Evolutionary conservation across 805 yeast species (phyloP), one percentile per base, ranked within the genome.

Genomic region (Teunomyces barrocoloradensis): DNA sequence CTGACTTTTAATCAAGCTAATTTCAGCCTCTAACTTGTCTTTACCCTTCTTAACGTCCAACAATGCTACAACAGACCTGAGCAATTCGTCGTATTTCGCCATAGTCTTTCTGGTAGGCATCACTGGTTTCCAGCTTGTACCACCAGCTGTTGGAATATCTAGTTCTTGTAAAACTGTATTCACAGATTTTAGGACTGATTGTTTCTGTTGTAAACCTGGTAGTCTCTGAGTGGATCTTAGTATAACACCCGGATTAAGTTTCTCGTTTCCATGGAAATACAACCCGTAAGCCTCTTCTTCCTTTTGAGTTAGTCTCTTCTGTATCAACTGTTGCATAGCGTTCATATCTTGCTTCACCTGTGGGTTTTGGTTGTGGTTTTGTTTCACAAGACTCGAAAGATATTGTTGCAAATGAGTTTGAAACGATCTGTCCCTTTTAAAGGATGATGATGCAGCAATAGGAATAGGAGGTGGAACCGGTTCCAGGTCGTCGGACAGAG

Each of bases 281-380:
- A 94, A 77, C 10, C 99, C 99, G 57, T 84, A 87, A 0, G 89
- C 84, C 48, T 82, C 87, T 66, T 89, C 91, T 59, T 91, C 96
- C 56, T 87, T 85, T 17, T 80, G 74, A 0, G 88, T 79, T 43
- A 91, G 75, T 36, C 81, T 75, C 60, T 78, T 78, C 43, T 78
- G 72, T 33, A 84, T 61, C 45, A 75, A 63, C 51, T 69, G 73
- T 48, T 73, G 77, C 23, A 73, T 61, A 2, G 77, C 61, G 38
- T 58, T 65, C 6, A 71, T 61, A 46, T 73, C 78, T 30, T 59
- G 66, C 51, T 66, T 71, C n/a, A 53, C 49, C 4, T 51, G 56
- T 2, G 59, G 61, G 32, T 50, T 54, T 4, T 54, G 38, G n/a
- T 56, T 53, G 29, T 59, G 69, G 33, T 65, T 65, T 53, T 60